A percentile compares a stretch with the other conserved stretches of the same genome.
These are phyloP conservation scores for Ophiostoma pallidulum DNA, from an alignment of 2,329 filamentous ascomycete genomes.

Conservation along the genomic window DNA sequence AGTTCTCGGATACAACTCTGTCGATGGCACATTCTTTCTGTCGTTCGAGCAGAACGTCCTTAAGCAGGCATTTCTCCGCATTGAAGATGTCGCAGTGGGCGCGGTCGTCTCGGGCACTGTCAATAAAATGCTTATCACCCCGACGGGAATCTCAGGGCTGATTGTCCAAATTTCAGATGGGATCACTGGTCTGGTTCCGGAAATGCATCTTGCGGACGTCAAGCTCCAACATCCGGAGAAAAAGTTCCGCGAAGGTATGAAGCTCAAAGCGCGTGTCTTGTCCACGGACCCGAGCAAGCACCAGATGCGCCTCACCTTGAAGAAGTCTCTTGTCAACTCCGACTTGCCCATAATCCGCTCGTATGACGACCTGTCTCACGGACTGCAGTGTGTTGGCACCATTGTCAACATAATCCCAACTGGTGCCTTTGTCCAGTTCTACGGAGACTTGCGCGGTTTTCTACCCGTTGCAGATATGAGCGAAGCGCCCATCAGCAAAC, in stretches of 20 bases:
- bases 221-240: conserved; percentile 86
- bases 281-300: conserved; percentile 67
- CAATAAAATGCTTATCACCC: conserved; percentile 72
- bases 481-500: conserved; percentile 86
- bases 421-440: conserved; percentile 89
- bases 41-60: conserved; percentile 76
- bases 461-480: conserved; percentile 96
- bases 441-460: conserved; percentile 73
- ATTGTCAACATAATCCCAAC: conserved; percentile 69
- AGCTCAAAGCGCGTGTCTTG: conserved; percentile 76
- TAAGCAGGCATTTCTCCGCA: conserved; percentile 79
- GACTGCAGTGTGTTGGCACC: conserved; percentile 74
- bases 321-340: conserved; percentile 89
- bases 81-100: conserved; percentile 81
- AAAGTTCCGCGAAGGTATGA: conserved; percentile 82
- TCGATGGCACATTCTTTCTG: conserved; percentile 78
- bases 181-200: conserved; percentile 79
- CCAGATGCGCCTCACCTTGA: conserved; percentile 78
- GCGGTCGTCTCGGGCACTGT: conserved; percentile 72
- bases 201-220: conserved; percentile 81
- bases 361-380: conserved; percentile 63
- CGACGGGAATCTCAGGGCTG: conserved; percentile 69
- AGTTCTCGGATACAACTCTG: conserved; percentile 73
- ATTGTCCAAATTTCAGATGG: conserved; percentile 78
- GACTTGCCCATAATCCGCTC: conserved; percentile 70